Percentiles rank a stretch among this genome's conserved stretches.
Conservation (phyloP, 2,329 filamentous ascomycete genomes). For the Coleophoma eucalyptorum region DNA sequence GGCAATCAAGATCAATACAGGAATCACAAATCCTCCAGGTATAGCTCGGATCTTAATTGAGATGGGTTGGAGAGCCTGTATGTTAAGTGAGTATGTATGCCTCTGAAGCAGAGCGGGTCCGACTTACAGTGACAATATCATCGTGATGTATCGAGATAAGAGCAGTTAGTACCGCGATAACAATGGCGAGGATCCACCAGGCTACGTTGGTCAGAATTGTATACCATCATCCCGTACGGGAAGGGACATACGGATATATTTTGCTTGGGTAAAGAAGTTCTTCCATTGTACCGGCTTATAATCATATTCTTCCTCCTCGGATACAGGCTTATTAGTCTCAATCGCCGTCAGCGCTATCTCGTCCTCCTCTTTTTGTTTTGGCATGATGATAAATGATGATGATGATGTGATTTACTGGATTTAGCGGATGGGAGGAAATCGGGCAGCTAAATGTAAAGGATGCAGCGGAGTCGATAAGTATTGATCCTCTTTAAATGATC, state of each 20-base stretch:
- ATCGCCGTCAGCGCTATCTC: background rate
- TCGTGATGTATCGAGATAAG: slow-evolving; percentile 34
- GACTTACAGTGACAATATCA: slow-evolving; percentile 30
- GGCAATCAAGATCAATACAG: slow-evolving; percentile 32
- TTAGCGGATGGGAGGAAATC: too few species aligned
- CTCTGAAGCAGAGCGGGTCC: background rate
- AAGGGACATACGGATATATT: slow-evolving; percentile 27
- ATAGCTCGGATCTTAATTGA: slow-evolving; percentile 33
- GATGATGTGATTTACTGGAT: too few species aligned
- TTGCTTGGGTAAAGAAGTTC: slow-evolving; percentile 28
- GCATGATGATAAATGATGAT: too few species aligned
- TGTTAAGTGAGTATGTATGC: background rate
- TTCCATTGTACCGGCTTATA: slow-evolving; percentile 32
- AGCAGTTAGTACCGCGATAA: slow-evolving; percentile 25
- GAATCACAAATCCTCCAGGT: slow-evolving; percentile 35
- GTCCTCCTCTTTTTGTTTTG: too few species aligned
- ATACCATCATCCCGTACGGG: background rate
- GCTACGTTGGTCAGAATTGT: slow-evolving; percentile 11
- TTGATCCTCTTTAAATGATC: too few species aligned
- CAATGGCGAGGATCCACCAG: slow-evolving; percentile 25
- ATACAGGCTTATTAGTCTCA: background rate
- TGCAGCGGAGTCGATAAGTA: too few species aligned
- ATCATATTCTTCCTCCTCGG: slow-evolving; percentile 24
- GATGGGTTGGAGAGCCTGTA: slow-evolving; percentile 29
- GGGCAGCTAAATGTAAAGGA: too few species aligned